Evolutionary conservation across 352 stramenopile species (phyloP).

Genomic region (Pythium angustatum): DNA sequence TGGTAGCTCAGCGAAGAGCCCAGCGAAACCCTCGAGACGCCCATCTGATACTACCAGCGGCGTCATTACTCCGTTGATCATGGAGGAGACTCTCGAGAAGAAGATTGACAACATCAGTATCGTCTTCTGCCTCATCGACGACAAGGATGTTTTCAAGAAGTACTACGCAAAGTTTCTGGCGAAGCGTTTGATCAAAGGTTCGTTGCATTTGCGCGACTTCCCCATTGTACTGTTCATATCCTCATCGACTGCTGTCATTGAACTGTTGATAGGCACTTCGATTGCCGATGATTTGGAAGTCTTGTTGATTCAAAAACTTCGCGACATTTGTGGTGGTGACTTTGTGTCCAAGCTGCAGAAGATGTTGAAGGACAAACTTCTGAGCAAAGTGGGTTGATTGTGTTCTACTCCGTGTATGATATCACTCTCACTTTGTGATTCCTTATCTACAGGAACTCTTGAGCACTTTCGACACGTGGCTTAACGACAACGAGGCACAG

Average conservation of each 20-base stretch:
- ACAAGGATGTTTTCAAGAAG: slow-evolving; percentile 91
- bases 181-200: slow-evolving; percentile 86
- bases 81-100: slow-evolving; percentile 66
- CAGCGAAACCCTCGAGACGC: slow-evolving; percentile 5
- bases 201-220: neutral
- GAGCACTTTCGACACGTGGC: slow-evolving; percentile 64
- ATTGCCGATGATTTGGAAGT: slow-evolving; percentile 78
- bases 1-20: slow-evolving; percentile 20
- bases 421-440: neutral
- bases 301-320: slow-evolving; percentile 79
- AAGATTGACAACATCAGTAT: slow-evolving; percentile 84
- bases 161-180: slow-evolving; percentile 87
- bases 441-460: slow-evolving; percentile 53
- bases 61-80: slow-evolving; percentile 32
- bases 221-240: neutral
- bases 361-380: slow-evolving; percentile 86
- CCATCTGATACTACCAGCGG: neutral
- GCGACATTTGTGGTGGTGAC: slow-evolving; percentile 82
- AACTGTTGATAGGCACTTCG: slow-evolving; percentile 42
- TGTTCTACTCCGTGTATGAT: neutral
- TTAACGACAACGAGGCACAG: slow-evolving; percentile 63
- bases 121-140: slow-evolving; percentile 87
- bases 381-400: slow-evolving; percentile 63
- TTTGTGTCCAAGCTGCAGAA: slow-evolving; percentile 90
- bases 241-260: neutral